Conservation (phyloP, 192 early-diverging fungal genomes). For the Pilobolus umbonatus region DNA sequence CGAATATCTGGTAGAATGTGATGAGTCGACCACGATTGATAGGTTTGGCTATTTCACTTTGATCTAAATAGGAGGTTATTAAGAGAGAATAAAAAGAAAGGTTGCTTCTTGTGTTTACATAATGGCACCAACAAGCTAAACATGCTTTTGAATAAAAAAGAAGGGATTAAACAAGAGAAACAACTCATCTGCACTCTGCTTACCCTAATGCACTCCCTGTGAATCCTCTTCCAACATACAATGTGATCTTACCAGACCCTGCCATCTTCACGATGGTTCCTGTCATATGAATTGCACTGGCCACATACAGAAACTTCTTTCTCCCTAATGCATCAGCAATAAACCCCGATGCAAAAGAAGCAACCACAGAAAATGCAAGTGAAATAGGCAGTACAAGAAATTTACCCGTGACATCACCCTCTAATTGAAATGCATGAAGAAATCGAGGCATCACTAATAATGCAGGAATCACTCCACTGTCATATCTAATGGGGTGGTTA, state of each 20-base stretch:
- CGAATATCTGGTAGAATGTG: slow-evolving; percentile 81
- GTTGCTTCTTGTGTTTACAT: too few relatives aligned
- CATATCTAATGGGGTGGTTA: slow-evolving; percentile 5
- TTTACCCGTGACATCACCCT: neutral
- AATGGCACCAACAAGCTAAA: slow-evolving; percentile 51
- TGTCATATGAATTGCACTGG: slow-evolving; percentile 41
- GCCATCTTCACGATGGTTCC: slow-evolving; percentile 48
- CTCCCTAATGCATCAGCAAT: slow-evolving; percentile 49
- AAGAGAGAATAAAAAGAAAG: neutral
- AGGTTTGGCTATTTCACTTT: slow-evolving; percentile 23
- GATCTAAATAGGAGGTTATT: slow-evolving; percentile 1
- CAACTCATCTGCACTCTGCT: neutral
- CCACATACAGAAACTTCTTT: slow-evolving; percentile 36
- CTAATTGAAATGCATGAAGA: neutral
- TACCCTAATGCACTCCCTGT: slow-evolving; percentile 45
- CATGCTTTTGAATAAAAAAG: slow-evolving; percentile 10
- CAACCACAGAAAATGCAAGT: slow-evolving; percentile 43
- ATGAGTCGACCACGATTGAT: slow-evolving; percentile 78
- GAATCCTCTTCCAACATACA: slow-evolving; percentile 45
- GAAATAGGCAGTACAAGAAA: slow-evolving; percentile 3
- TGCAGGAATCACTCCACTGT: slow-evolving; percentile 19
- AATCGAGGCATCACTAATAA: slow-evolving; percentile 20
- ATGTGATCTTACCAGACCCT: slow-evolving; percentile 31
- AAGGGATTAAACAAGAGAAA: neutral
- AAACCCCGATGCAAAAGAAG: slow-evolving; percentile 55